Evolutionary conservation across 2,329 filamentous ascomycete species (phyloP).

Genomic region (Colletotrichum siamense): DNA sequence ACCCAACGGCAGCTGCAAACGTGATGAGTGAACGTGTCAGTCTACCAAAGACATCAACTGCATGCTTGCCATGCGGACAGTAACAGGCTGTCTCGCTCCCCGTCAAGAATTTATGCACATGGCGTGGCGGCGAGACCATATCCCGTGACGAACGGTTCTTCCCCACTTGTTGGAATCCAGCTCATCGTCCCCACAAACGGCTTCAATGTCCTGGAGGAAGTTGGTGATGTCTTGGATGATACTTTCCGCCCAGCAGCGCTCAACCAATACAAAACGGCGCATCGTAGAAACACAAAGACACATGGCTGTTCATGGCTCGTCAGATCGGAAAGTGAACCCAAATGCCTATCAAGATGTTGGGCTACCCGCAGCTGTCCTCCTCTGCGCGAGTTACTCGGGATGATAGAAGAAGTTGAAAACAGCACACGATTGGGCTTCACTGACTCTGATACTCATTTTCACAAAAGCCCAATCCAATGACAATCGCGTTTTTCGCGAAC

Average conservation of each 20-base stretch:
- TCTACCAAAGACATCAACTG: neutral
- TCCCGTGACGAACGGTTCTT: neutral
- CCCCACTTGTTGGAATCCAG: neutral
- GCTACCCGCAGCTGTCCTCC: neutral
- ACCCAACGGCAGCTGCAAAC: neutral
- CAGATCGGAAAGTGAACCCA: neutral
- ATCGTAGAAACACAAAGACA: neutral
- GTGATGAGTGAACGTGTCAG: neutral
- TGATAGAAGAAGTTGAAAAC: neutral
- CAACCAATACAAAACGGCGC: neutral
- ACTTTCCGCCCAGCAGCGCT: neutral
- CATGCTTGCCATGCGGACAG: neutral
- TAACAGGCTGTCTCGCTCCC: neutral
- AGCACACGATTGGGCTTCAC: neutral
- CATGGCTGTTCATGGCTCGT: neutral
- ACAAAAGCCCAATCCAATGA: neutral
- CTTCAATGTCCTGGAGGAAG: neutral
- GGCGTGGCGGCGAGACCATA: neutral
- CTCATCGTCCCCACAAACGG: neutral
- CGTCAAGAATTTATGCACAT: neutral
- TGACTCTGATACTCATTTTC: neutral
- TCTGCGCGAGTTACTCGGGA: neutral
- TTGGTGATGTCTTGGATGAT: neutral
- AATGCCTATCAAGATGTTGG: neutral
- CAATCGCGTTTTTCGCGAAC: neutral